These are phyloP conservation scores for Saxophila tyrrhenica DNA, from an alignment of 495 filamentous ascomycete genomes.

Conservation along the genomic window DNA sequence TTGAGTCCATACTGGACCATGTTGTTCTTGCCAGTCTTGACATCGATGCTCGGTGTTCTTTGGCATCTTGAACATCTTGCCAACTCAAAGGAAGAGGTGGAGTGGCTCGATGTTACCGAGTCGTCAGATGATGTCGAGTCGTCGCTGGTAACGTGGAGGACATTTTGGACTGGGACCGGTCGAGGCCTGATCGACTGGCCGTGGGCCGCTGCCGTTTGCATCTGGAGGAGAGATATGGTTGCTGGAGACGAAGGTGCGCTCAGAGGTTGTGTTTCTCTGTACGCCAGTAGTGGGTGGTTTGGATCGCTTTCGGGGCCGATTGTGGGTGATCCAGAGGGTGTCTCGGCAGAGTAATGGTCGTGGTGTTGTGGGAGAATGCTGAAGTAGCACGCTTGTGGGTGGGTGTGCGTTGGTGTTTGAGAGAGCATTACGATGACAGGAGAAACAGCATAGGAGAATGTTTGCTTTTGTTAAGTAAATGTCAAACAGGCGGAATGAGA, in stretches of 20 bases:
- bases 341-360: slow-evolving; percentile 7
- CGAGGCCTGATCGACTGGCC: slow-evolving; percentile 6
- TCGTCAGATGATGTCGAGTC: neutral
- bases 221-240: slow-evolving; percentile 7
- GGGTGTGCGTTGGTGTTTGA: neutral
- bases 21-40: slow-evolving; percentile 14
- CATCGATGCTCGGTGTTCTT: slow-evolving; percentile 13
- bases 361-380: neutral
- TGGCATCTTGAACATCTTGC: slow-evolving; percentile 21
- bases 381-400: too few relatives aligned
- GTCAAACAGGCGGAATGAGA: too few relatives aligned
- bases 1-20: slow-evolving; percentile 22
- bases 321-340: slow-evolving; percentile 4
- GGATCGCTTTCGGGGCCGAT: neutral
- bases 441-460: too few relatives aligned
- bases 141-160: slow-evolving; percentile 18
- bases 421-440: neutral
- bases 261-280: neutral
- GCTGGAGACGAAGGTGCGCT: slow-evolving; percentile 2
- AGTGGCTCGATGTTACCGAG: neutral
- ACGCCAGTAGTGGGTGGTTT: neutral
- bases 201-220: slow-evolving; percentile 15
- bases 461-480: too few relatives aligned
- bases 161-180: slow-evolving; percentile 17
- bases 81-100: slow-evolving; percentile 7